Conservation (phyloP, 202 grass and related monocot genomes). For the Setaria italica region DNA sequence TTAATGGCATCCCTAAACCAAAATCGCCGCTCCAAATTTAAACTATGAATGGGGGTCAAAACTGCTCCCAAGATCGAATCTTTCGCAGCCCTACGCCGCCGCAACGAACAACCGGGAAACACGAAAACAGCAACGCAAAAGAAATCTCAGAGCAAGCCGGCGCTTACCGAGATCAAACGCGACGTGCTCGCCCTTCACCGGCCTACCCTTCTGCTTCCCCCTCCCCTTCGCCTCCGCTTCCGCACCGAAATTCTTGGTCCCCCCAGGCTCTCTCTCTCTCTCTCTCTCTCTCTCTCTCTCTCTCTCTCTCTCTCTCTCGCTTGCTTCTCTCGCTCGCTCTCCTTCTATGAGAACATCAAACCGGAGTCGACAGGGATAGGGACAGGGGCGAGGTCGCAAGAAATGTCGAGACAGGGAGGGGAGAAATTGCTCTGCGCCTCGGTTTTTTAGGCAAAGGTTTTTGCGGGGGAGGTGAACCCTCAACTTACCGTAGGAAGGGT, state of each 20-base stretch:
- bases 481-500: background rate
- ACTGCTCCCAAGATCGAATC: conserved; percentile 19
- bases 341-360: background rate
- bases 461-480: conserved; percentile 7
- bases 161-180: conserved; percentile 50
- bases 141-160: conserved; percentile 3
- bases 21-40: background rate
- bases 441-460: conserved; percentile 33
- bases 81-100: conserved; percentile 21
- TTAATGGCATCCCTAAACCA: background rate
- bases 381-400: conserved; percentile 27
- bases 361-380: background rate
- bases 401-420: conserved; percentile 23
- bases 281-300: conserved; percentile 14
- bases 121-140: background rate
- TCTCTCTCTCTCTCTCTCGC: conserved; percentile 9
- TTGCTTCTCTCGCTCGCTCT: conserved; percentile 29
- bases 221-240: background rate
- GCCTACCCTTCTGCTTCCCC: background rate
- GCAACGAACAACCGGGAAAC: background rate
- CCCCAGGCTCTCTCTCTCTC: conserved; percentile 6
- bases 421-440: conserved; percentile 14
- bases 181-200: background rate
- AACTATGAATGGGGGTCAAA: conserved; percentile 29
- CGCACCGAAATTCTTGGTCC: conserved; percentile 20